A percentile compares a stretch with the other conserved stretches of the same genome.
Evolutionary conservation across 2,329 filamentous ascomycete genomes (phyloP).

Genomic region (Fusarium proliferatum): DNA sequence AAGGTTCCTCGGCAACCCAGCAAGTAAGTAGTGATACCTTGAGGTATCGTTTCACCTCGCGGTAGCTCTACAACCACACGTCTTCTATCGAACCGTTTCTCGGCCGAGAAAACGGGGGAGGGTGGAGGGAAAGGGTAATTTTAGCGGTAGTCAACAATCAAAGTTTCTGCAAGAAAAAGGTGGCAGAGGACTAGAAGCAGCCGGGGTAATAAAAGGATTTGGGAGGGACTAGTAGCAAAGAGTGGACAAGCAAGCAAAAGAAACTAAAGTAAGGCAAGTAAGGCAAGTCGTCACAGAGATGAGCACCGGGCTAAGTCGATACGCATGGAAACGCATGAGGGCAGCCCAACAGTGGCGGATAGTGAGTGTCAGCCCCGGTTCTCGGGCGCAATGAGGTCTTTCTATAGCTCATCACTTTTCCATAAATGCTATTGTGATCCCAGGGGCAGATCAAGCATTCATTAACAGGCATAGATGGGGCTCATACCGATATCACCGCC

Average conservation of each 20-base stretch:
- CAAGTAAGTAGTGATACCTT: background rate
- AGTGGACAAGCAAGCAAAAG: slow-evolving; percentile 15
- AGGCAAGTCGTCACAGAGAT: slow-evolving; percentile 14
- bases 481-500: slow-evolving; percentile 19
- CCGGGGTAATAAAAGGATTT: slow-evolving; percentile 21
- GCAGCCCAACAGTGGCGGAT: slow-evolving; percentile 26
- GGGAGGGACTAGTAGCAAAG: slow-evolving; percentile 1
- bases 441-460: slow-evolving; percentile 29
- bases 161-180: slow-evolving; percentile 21
- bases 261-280: slow-evolving; percentile 5
- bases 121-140: slow-evolving; percentile 9
- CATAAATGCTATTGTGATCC: slow-evolving; percentile 13
- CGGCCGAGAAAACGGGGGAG: slow-evolving; percentile 35
- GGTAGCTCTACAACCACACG: slow-evolving; percentile 27
- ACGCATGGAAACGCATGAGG: slow-evolving; percentile 30
- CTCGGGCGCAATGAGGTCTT: slow-evolving; percentile 31
- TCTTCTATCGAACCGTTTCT: slow-evolving; percentile 16
- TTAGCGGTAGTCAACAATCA: slow-evolving; percentile 24
- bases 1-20: background rate
- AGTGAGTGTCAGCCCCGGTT: slow-evolving; percentile 28
- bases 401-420: slow-evolving; percentile 31
- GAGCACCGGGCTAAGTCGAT: slow-evolving; percentile 32
- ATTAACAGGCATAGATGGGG: slow-evolving; percentile 21
- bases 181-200: slow-evolving; percentile 26
- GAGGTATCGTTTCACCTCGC: slow-evolving; percentile 19